phyloP scores from a whole-genome alignment of 2,329 filamentous ascomycete genomes.

The Paraconiothyrium sp. region DNA sequence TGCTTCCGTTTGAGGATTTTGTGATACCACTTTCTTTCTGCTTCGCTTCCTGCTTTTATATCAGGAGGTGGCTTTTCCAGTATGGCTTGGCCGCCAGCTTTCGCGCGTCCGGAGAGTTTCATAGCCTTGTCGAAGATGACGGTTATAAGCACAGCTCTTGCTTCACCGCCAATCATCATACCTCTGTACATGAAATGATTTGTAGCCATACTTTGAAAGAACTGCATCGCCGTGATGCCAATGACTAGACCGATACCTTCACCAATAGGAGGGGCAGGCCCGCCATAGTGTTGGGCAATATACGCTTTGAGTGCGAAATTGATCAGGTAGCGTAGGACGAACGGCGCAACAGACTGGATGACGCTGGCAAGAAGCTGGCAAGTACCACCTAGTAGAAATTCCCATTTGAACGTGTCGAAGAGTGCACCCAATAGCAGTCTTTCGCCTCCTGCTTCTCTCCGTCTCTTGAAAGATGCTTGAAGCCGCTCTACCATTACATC shows the following conservation, averaged over 20 bases:
- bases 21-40: slow-evolving; percentile 62
- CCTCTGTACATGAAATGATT: slow-evolving; percentile 94
- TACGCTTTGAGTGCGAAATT: slow-evolving; percentile 84
- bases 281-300: slow-evolving; percentile 63
- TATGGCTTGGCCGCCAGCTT: slow-evolving; percentile 74
- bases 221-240: slow-evolving; percentile 86
- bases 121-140: slow-evolving; percentile 93
- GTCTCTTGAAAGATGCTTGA: slow-evolving; percentile 72
- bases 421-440: slow-evolving; percentile 81
- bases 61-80: slow-evolving; percentile 52
- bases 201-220: slow-evolving; percentile 79
- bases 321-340: slow-evolving; percentile 86
- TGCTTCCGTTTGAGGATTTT: slow-evolving; percentile 55
- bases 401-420: slow-evolving; percentile 84
- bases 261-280: slow-evolving; percentile 73
- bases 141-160: slow-evolving; percentile 81
- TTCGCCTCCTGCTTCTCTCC: slow-evolving; percentile 73
- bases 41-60: slow-evolving; percentile 58
- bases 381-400: slow-evolving; percentile 85
- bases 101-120: slow-evolving; percentile 86
- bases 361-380: slow-evolving; percentile 78
- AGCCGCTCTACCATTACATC: slow-evolving; percentile 74
- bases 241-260: slow-evolving; percentile 83
- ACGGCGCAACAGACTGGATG: slow-evolving; percentile 81
- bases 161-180: slow-evolving; percentile 89